Conservation (phyloP, 305 asterid species). For the Galium porrigens region DNA sequence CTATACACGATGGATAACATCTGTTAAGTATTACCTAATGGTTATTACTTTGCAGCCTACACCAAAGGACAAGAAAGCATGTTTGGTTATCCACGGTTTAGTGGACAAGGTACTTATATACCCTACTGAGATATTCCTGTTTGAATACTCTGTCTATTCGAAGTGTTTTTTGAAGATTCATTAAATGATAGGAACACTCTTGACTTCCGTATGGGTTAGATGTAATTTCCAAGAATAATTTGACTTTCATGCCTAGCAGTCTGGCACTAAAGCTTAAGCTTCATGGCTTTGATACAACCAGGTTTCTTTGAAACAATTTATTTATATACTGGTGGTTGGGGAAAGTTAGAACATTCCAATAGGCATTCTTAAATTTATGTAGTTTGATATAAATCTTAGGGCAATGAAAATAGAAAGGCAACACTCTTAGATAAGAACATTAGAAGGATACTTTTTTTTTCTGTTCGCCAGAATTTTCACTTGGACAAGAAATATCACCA, state of each 20-base stretch:
- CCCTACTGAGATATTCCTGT: not conserved
- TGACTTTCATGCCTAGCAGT: not conserved
- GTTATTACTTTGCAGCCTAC: constrained; percentile 51
- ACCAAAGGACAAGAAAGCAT: constrained; percentile 96
- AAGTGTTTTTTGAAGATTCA: not conserved
- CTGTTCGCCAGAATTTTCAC: not conserved
- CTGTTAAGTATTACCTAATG: not conserved
- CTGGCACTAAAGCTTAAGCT: not conserved
- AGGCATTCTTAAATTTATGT: too few species aligned
- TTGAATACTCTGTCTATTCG: not conserved
- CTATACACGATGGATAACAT: not conserved
- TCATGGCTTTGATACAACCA: not conserved
- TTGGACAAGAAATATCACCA: not conserved
- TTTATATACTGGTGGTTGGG: not conserved
- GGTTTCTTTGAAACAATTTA: not conserved
- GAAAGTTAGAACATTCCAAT: not conserved
- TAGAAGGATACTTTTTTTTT: too few species aligned
- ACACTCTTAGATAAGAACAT: not conserved
- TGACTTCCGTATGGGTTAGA: not conserved
- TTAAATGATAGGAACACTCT: not conserved
- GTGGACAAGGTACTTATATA: constrained; percentile 59
- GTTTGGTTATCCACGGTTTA: constrained; percentile 74
- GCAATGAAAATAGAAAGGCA: not conserved
- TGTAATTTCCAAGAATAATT: not conserved
- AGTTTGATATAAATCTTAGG: not conserved